Percentiles rank a stretch among this genome's conserved stretches.
These are phyloP conservation scores for Russula abietina DNA, from an alignment of 768 basidiomycete species.

Conservation along the genomic window DNA sequence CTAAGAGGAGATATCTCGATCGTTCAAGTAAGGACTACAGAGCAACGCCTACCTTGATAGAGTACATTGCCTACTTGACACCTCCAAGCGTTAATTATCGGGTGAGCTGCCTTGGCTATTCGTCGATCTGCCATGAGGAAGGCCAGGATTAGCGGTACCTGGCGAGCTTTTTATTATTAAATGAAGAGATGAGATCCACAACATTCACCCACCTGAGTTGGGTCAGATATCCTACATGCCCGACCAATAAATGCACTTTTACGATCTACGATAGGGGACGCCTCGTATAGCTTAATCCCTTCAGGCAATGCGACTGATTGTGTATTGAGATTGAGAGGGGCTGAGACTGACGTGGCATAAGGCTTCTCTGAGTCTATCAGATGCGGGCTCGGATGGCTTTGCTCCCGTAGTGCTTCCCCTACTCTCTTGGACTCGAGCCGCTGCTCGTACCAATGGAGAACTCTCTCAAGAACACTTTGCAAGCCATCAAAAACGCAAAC, in stretches of 20 bases:
- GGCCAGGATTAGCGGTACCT: conserved; percentile 29
- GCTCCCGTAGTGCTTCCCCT: conserved; percentile 51
- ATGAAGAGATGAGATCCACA: not conserved
- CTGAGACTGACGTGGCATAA: not conserved
- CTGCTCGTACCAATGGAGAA: conserved; percentile 66
- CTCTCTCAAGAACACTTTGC: conserved; percentile 64
- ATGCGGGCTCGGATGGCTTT: conserved; percentile 28
- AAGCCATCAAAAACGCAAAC: conserved; percentile 87
- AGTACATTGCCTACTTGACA: conserved; percentile 29
- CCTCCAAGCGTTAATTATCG: conserved; percentile 34
- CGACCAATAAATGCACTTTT: conserved; percentile 84
- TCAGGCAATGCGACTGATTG: conserved; percentile 40
- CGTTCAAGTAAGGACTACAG: not conserved
- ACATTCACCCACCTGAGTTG: conserved; percentile 51
- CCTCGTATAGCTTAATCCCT: conserved; percentile 59
- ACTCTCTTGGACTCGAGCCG: conserved; percentile 50
- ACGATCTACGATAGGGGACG: conserved; percentile 79
- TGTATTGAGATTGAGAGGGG: not conserved
- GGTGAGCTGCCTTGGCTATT: conserved; percentile 33
- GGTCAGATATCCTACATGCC: conserved; percentile 73
- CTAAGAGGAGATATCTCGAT: conserved; percentile 34
- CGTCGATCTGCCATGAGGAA: conserved; percentile 33
- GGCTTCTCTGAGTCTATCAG: not conserved
- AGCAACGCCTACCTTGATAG: conserved; percentile 29
- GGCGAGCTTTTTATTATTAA: not conserved